Evolutionary conservation across 352 stramenopile genomes (phyloP), one percentile per base, ranked within the genome.

Genomic region (Globisporangium takayamanum): DNA sequence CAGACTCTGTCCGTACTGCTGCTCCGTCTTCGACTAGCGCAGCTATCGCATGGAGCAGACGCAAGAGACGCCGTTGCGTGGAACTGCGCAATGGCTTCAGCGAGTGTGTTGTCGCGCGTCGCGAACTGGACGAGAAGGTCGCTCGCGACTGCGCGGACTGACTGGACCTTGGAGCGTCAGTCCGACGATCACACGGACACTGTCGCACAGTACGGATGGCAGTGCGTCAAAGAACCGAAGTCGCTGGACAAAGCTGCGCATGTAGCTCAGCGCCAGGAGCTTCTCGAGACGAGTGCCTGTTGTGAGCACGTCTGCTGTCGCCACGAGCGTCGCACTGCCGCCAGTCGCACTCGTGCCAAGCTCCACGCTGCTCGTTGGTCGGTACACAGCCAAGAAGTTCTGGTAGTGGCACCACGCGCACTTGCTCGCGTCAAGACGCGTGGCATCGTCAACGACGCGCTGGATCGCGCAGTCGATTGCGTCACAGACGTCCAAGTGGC

Each of bases 281-380:
- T 44, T 44, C 39, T 44, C 39, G 39, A 44, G 6, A 15, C 39
- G 39, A 8, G 39, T 44, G 39, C 39, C 39, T 5, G 11, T 18
- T 18, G 39, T 44, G 39, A 44, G 39, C 11, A 44, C 39, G 3
- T 44, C 39, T 18, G 39, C 39, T 14, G 15, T 18, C 11, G 39
- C 11, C 16, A 18, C 39, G 39, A 36, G 39, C 39, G 39, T 44
- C 11, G 14, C 39, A 18, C 15, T 18, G 39, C 11, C 10, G 39
- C 39, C 10, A 15, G 11, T 14, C 39, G 39, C 15, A 18, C 39
- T 86, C 73, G 48, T 75, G 76, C 49, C 49, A 11, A 53, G 6
- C 6, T 41, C 4, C 3, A 53, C n/a, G 7, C 16, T 25, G 2
- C 36, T 37, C 22, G 7, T 8, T 5, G 16, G 20, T 14, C 49